Percentiles rank a stretch among this genome's conserved stretches.
Evolutionary conservation across 2,329 filamentous ascomycete species (phyloP).

Genomic region (Penicillium sp.): DNA sequence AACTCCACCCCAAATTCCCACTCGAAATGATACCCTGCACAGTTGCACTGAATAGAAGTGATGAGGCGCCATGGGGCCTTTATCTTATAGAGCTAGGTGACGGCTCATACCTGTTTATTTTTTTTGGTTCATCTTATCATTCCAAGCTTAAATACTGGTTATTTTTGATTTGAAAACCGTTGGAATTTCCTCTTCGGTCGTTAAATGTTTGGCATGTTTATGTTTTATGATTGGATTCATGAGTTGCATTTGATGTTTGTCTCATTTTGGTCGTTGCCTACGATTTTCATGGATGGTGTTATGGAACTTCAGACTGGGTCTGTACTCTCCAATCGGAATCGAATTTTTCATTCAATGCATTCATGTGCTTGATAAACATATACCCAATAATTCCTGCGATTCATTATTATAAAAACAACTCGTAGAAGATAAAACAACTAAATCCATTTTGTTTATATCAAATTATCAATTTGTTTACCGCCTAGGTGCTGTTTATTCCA

Average conservation of each 20-base stretch:
- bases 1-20: slow-evolving; percentile 2
- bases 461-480: too few relatives aligned
- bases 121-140: background rate
- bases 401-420: too few relatives aligned
- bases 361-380: background rate
- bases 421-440: too few relatives aligned
- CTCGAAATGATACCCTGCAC: slow-evolving; percentile 22
- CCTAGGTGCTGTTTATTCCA: too few relatives aligned
- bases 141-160: background rate
- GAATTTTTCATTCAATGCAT: background rate
- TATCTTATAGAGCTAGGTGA: background rate
- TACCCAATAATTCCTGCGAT: background rate
- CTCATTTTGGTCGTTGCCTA: background rate
- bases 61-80: background rate
- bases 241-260: background rate
- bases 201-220: background rate
- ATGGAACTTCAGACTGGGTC: background rate
- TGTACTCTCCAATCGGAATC: background rate
- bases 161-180: background rate
- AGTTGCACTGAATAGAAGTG: background rate
- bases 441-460: too few relatives aligned
- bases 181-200: background rate
- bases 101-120: background rate
- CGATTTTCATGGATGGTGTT: slow-evolving; percentile 2
- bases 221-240: background rate